Evolutionary conservation across 2,329 filamentous ascomycete species (phyloP).

Genomic region (Penicillium sclerotigenum): DNA sequence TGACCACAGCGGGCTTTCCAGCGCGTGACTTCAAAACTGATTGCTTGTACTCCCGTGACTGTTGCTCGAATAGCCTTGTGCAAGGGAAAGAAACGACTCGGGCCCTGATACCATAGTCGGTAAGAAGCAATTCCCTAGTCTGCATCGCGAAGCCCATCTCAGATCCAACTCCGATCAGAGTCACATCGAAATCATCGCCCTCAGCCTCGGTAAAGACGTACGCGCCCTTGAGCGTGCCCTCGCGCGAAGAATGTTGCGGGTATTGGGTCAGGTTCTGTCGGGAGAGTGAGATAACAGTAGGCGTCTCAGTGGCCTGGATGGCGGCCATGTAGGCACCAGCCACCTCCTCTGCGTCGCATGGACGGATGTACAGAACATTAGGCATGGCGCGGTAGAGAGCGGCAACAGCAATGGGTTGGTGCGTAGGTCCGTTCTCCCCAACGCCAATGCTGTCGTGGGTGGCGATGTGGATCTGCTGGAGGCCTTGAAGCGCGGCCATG

Average conservation of each 20-base stretch:
- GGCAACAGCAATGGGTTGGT: constrained; percentile 59
- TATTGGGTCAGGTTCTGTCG: constrained; percentile 44
- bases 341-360: constrained; percentile 57
- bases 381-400: constrained; percentile 61
- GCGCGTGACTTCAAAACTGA: constrained; percentile 36
- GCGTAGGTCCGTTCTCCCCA: constrained; percentile 61
- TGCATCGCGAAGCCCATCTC: constrained; percentile 48
- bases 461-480: constrained; percentile 58
- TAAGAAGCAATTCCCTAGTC: constrained; percentile 39
- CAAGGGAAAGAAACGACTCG: constrained; percentile 50
- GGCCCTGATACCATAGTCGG: constrained; percentile 22
- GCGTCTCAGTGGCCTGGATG: constrained; percentile 37
- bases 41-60: constrained; percentile 44
- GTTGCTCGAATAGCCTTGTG: constrained; percentile 47
- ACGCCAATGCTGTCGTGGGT: constrained; percentile 62
- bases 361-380: constrained; percentile 59
- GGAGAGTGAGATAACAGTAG: constrained; percentile 45
- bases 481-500: constrained; percentile 57
- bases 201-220: constrained; percentile 39
- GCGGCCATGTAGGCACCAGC: constrained; percentile 45
- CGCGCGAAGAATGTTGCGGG: constrained; percentile 37
- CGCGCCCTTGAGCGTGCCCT: constrained; percentile 38
- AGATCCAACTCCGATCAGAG: constrained; percentile 49
- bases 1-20: constrained; percentile 41
- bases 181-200: constrained; percentile 38